These are phyloP conservation scores for Oryza glaberrima DNA, from an alignment of 176 grass and related monocot species.

Conservation along the genomic window DNA sequence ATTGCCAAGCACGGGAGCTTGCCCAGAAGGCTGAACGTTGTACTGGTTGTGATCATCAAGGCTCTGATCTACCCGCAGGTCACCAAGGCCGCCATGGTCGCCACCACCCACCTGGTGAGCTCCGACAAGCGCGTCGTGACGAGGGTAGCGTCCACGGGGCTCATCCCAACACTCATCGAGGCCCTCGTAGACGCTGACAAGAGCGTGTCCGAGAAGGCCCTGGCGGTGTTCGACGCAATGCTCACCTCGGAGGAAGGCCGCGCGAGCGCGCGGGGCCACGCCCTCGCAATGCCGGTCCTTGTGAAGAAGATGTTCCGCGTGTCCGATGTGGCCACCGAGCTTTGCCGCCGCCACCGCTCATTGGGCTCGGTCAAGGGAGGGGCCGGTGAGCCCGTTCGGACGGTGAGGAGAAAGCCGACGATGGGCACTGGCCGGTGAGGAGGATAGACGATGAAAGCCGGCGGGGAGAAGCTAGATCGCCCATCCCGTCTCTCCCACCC, in stretches of 20 bases:
- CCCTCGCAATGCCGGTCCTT: slow-evolving; percentile 67
- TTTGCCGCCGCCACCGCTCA: slow-evolving; percentile 13
- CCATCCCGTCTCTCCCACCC: no score
- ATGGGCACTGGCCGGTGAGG: no score
- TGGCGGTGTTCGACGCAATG: slow-evolving; percentile 68
- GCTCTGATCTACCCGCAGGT: slow-evolving; percentile 70
- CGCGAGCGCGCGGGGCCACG: slow-evolving; percentile 48
- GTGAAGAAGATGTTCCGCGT: slow-evolving; percentile 93
- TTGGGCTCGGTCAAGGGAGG: no score
- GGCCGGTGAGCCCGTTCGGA: no score
- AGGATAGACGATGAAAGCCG: no score
- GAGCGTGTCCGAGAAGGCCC: slow-evolving; percentile 79
- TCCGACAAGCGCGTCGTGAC: slow-evolving; percentile 41
- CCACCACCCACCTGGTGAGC: slow-evolving; percentile 58
- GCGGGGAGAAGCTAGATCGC: no score
- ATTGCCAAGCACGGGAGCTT: slow-evolving; percentile 59
- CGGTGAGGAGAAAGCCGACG: no score
- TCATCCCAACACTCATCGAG: slow-evolving; percentile 64
- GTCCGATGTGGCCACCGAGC: slow-evolving; percentile 77
- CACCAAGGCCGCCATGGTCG: slow-evolving; percentile 67
- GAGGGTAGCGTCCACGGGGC: slow-evolving; percentile 38
- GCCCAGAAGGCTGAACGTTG: slow-evolving; percentile 64
- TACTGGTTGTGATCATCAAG: slow-evolving; percentile 58
- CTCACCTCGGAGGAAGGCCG: slow-evolving; percentile 56
- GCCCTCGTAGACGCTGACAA: slow-evolving; percentile 72